Evolutionary conservation across 495 filamentous ascomycete genomes (phyloP).

Genomic region (Clohesyomyces aquaticus): DNA sequence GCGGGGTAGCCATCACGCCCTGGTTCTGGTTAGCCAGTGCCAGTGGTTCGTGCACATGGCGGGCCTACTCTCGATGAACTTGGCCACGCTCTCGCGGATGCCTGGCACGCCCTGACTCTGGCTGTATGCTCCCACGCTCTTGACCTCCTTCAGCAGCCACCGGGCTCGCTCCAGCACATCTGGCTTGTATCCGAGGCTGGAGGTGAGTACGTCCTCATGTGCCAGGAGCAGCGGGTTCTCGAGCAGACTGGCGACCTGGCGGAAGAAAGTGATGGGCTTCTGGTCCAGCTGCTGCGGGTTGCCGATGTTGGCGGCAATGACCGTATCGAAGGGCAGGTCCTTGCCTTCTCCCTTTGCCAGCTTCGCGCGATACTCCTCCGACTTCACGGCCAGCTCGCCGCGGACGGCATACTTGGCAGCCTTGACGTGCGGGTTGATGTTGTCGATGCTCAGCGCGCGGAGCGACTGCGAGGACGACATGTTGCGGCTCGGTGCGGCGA

Average conservation of each 20-base stretch:
- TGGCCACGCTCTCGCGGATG: conserved; percentile 85
- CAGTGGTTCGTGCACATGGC: not conserved
- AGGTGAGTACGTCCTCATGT: conserved; percentile 69
- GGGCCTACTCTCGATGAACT: conserved; percentile 78
- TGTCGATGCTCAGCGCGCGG: conserved; percentile 73
- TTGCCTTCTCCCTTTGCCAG: conserved; percentile 62
- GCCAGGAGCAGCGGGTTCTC: conserved; percentile 87
- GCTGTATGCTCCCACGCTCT: conserved; percentile 95
- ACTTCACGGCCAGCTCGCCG: conserved; percentile 87
- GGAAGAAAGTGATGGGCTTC: conserved; percentile 98
- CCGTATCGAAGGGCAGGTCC: conserved; percentile 78
- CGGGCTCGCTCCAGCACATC: conserved; percentile 86
- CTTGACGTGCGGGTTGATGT: conserved; percentile 87
- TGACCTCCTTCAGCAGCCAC: conserved; percentile 76
- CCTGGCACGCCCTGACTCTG: conserved; percentile 84
- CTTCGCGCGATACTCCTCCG: conserved; percentile 81
- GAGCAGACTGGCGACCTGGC: conserved; percentile 91
- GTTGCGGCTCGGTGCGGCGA: conserved; percentile 49
- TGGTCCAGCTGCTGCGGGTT: conserved; percentile 99
- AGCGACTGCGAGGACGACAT: conserved; percentile 61
- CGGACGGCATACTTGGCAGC: conserved; percentile 94
- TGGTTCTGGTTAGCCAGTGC: conserved; percentile 41
- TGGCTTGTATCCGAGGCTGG: conserved; percentile 72
- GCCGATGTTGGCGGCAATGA: conserved; percentile 97
- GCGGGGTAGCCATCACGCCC: conserved; percentile 85